Conservation (phyloP, 768 basidiomycete species). For the Mycena olivaceomarginata region DNA sequence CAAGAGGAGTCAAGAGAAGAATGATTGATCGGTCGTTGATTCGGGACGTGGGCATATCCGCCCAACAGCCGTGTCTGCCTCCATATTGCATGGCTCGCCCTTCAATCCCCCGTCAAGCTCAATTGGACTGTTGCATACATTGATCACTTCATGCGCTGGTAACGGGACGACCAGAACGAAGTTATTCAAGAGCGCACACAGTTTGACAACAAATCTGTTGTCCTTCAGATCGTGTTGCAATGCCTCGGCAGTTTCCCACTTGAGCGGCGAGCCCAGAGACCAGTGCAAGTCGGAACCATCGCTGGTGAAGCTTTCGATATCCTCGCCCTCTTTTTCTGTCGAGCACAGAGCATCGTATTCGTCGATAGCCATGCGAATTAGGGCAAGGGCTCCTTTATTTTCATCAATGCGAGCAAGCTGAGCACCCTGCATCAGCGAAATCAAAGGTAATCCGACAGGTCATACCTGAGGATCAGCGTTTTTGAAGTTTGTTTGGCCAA, state of each 20-base stretch:
- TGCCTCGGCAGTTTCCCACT: background rate
- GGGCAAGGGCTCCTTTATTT: constrained; percentile 12
- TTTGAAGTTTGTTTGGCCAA: background rate
- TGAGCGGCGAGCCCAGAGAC: background rate
- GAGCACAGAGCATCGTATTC: background rate
- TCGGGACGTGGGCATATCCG: too few relatives aligned
- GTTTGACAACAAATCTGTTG: background rate
- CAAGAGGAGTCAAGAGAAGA: too few relatives aligned
- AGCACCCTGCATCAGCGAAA: too few relatives aligned
- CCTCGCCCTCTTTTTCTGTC: background rate
- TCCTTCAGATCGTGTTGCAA: constrained; percentile 2
- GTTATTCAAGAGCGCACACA: background rate
- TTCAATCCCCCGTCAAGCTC: too few relatives aligned
- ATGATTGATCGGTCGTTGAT: too few relatives aligned
- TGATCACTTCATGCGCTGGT: background rate
- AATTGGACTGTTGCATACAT: too few relatives aligned
- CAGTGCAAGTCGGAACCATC: background rate
- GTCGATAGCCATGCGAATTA: constrained; percentile 1
- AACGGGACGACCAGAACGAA: background rate
- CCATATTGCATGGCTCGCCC: too few relatives aligned
- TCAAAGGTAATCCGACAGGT: background rate
- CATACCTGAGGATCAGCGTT: constrained; percentile 6
- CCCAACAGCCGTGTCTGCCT: too few relatives aligned
- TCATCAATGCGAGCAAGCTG: constrained; percentile 10
- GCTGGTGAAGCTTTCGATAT: background rate